phyloP scores from a whole-genome alignment of 345 rosid genomes.

The Arabis alpina region DNA sequence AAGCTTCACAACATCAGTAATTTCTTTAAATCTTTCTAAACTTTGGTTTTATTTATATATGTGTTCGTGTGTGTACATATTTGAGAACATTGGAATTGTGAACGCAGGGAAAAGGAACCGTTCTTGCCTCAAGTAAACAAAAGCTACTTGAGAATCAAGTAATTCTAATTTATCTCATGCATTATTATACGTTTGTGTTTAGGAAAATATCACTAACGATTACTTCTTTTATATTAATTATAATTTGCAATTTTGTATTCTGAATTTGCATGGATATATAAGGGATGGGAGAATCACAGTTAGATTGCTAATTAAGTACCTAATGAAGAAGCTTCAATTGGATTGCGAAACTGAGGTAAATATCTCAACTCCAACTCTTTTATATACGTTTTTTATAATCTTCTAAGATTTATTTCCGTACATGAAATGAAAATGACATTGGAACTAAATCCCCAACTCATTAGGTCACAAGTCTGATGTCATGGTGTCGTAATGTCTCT shows the following conservation, averaged over 20 bases:
- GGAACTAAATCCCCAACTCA: constrained; percentile 38
- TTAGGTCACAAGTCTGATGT: constrained; percentile 43
- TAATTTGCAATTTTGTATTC: constrained; percentile 2
- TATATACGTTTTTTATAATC: background rate
- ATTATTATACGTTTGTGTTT: background rate
- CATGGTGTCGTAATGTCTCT: constrained; percentile 38
- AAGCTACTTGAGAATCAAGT: constrained; percentile 99
- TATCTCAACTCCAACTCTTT: constrained; percentile 18
- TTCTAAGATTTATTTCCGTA: constrained; percentile 16
- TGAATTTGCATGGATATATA: constrained; percentile 36
- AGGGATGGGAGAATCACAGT: constrained; percentile 98
- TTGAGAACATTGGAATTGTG: constrained; percentile 23
- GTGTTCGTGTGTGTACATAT: background rate
- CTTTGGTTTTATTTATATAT: background rate
- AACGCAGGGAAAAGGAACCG: constrained; percentile 82
- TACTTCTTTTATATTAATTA: constrained; percentile 19
- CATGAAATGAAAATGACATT: constrained; percentile 39
- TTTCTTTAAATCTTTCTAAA: background rate
- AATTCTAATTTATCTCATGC: constrained; percentile 31
- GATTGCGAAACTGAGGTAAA: constrained; percentile 95
- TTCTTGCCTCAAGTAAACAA: constrained; percentile 89
- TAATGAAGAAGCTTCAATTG: constrained; percentile 83
- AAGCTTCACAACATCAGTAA: constrained; percentile 92
- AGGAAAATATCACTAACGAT: constrained; percentile 20
- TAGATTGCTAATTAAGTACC: constrained; percentile 83